Evolutionary conservation across 495 filamentous ascomycete genomes (phyloP), one percentile per base, ranked within the genome.

Genomic region (Hamigera avellanea): DNA sequence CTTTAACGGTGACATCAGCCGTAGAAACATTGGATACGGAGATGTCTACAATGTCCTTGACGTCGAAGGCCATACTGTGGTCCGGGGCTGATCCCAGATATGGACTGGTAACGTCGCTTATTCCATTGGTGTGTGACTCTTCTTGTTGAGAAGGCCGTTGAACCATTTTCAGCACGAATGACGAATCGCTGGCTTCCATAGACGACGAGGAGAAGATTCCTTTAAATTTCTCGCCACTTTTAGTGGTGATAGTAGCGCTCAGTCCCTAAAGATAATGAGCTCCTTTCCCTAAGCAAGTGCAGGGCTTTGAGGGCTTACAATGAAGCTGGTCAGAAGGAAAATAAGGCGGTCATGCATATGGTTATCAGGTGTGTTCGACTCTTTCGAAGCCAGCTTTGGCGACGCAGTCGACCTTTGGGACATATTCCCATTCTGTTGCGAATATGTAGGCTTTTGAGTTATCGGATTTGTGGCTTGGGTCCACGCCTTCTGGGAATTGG

Each of bases 81-180:
- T 81, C 76, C 15, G 74, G 71, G 2, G 70, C 73, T 14, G 62
- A 54, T 7, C 81, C 81, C 14, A 80, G 48, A 46, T 75, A 82
- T 17, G 72, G 69, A 37, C 58, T 61, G 6, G 56, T 30, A n/a
- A 39, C 43, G 13, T 75, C 70, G 36, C 57, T 66, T 6, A 64
- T 48, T 25, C 78, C 78, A 43, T 83, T 83, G 21, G 65, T 48
- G 19, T 66, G 67, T n/a, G 58, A 42, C 42, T 69, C 56, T 14
- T 66, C 64, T 29, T 55, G 47, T 19, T 66, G 61, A 13, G 60
- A 45, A 44, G 70, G 72, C 38, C 77, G 76, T 56, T 80, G 78
- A 19, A 84, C 83, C 85, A 87, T 89, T 66, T 83, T 93, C 40
- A 94, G 70, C 37, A 74, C 60, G 53, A 84, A 83, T 32, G 67